Evolutionary conservation across 2,329 filamentous ascomycete genomes (phyloP), one percentile per base, ranked within the genome.

Genomic region (Mycosphaerella sp.): DNA sequence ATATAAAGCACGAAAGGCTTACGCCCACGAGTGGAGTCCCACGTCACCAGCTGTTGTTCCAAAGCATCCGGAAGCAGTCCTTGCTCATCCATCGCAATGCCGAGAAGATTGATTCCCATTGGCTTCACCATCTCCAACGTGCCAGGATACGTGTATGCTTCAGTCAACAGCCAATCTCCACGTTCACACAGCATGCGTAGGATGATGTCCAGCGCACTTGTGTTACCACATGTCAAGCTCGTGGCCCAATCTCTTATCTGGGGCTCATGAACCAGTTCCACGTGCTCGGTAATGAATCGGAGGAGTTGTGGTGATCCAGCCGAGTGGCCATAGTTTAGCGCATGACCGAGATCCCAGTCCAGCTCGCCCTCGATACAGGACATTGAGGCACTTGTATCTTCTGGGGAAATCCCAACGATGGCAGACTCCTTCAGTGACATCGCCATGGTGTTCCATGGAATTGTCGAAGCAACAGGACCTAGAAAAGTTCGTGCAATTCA

Each of bases 241-340:
- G 52, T 53, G 25, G 62, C 58, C 65, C 66, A 68, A 37, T 68
- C 64, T 8, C 51, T 41, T 44, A 68, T 67, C 3, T 60, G 63
- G 7, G 65, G 65, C 14, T 64, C 42, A 28, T 68, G 64, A 13
- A 67, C 54, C 5, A 66, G 41, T 32, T 62, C 56, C 1, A 62
- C 52, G 44, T 66, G 62, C 48, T 64, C 62, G 4, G 61, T 64
- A 21, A 67, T 41, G 53, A 59, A 65, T 2, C 57, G 55, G 8
- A 67, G 49, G 1, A 66, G 37, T 48, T 63, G 57, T 3, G 52
- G 55, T 18, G 58, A 60, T 4, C 64, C 62, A 7, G 56, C 52
- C n/a, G 59, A 56, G 32, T 61, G 55, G 10, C 62, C 62, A 52
- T 66, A 65, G 43, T 64, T 59, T 41, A 64, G 53, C 2, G 60